Percentiles rank a stretch among this genome's conserved stretches.
phyloP scores from a whole-genome alignment of 345 rosid genomes.

The Lepidium sativum region DNA sequence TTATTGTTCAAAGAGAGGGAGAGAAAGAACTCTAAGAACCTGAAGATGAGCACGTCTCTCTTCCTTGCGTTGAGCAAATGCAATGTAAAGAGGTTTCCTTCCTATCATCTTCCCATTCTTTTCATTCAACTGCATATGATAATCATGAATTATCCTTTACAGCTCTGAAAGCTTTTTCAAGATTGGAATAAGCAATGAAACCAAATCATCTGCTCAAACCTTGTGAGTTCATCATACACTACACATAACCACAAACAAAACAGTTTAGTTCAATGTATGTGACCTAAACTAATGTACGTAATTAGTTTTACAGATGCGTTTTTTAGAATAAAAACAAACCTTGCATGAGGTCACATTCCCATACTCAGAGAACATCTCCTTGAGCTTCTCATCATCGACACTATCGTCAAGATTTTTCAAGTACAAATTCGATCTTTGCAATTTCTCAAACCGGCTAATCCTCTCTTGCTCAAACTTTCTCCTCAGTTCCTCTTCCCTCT shows the following conservation, averaged over 20 bases:
- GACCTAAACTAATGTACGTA: not conserved
- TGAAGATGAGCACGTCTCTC: slow-evolving; percentile 59
- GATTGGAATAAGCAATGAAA: slow-evolving; percentile 55
- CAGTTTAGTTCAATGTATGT: not conserved
- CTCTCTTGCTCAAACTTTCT: slow-evolving; percentile 56
- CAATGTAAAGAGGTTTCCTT: slow-evolving; percentile 59
- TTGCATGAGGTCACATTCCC: slow-evolving; percentile 66
- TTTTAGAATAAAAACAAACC: slow-evolving; percentile 18
- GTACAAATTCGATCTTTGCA: slow-evolving; percentile 55
- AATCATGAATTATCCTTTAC: slow-evolving; percentile 35
- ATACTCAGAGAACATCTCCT: slow-evolving; percentile 54
- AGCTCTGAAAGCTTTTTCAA: slow-evolving; percentile 66
- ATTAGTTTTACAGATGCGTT: not conserved
- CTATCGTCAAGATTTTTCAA: slow-evolving; percentile 62
- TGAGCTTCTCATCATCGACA: slow-evolving; percentile 48
- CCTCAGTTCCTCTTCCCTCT: slow-evolving; percentile 57
- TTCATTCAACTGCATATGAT: slow-evolving; percentile 39
- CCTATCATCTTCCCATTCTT: slow-evolving; percentile 69
- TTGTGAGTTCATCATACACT: slow-evolving; percentile 45
- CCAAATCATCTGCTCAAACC: slow-evolving; percentile 69
- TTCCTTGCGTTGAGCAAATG: slow-evolving; percentile 71
- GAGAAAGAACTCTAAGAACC: slow-evolving; percentile 28
- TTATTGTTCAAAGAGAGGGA: not conserved
- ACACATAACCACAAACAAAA: not conserved
- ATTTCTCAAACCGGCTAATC: slow-evolving; percentile 40